phyloP scores from a whole-genome alignment of 257 asterid species.

The Jasminum sambac region DNA sequence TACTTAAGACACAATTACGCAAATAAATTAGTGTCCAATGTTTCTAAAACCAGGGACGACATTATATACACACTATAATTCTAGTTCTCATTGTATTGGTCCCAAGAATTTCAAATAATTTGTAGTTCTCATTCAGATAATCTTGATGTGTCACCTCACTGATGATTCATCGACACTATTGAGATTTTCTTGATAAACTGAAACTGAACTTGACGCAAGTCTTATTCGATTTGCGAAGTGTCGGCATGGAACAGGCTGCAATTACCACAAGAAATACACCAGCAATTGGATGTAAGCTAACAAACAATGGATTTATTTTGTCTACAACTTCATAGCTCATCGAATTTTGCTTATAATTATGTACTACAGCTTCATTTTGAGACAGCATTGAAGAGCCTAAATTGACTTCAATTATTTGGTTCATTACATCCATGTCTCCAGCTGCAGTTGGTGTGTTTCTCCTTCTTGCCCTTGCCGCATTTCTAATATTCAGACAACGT shows the following conservation, averaged over 20 bases:
- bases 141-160: too few relatives aligned
- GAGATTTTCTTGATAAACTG: too few relatives aligned
- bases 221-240: conserved; percentile 40
- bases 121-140: too few relatives aligned
- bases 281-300: conserved; percentile 47
- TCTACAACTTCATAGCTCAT: neutral
- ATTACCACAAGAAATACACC: conserved; percentile 40
- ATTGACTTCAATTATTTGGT: neutral
- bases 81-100: neutral
- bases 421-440: conserved; percentile 21
- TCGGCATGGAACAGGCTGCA: conserved; percentile 51
- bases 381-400: neutral
- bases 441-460: conserved; percentile 38
- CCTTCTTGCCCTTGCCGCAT: conserved; percentile 40
- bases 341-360: neutral
- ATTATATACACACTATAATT: neutral
- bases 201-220: neutral
- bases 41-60: neutral
- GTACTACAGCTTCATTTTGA: neutral
- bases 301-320: conserved; percentile 6
- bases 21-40: neutral
- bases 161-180: too few relatives aligned
- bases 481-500: conserved; percentile 38
- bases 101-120: neutral
- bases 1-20: too few relatives aligned